Base-by-base conservation (phyloP, 371 early-diverging fungal species). In the Syncephalastrum racemosum region DNA sequence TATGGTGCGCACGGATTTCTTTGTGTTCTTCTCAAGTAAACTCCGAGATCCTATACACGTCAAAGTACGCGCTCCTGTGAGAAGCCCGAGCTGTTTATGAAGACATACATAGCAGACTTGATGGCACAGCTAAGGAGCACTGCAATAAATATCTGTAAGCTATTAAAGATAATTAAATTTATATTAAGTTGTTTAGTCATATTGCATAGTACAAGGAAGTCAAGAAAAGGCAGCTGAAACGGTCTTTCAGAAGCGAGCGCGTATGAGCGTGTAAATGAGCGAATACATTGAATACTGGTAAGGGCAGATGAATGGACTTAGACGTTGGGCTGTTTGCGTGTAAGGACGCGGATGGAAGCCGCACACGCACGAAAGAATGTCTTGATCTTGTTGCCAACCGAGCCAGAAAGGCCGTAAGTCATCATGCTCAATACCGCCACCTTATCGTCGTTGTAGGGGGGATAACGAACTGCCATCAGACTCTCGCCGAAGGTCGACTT, bases 401-500 rank as follows among this genome's bases (percentile, higher is more conserved):
- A 49, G 24, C 45, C 20, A n/a, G 79, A 57, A 22, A 66, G 43
- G 10, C 58, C 61, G 45, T 54, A 66, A 0, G 58, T 42, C n/a
- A 66, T 50, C 18, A 61, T 2, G 24, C 39, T 43, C 56, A 75
- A 50, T 16, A 78, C 48, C 10, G 55, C 53, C 7, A 50, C 40
- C 43, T 78, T 78, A 36, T 68, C 67, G 0, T 67, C 68, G 43
- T 41, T 67, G 43, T 79, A 75, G 50, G 79, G 79, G 4, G 84
- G 81, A 55, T 84, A 84, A 57, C 79, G 66, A 41, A 73, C 67
- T 14, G 67, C 60, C 51, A 75, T 67, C 18, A 77, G 55, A 15
- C 65, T 69, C 47, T 84, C 84, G 45, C 76, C 59, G 4, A 72
- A 73, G 54, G 75, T 67, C 2, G 69, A 59, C 65, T 79, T 80